phyloP scores from a whole-genome alignment of 2,329 filamentous ascomycete genomes.

The Colletotrichum acutatum region DNA sequence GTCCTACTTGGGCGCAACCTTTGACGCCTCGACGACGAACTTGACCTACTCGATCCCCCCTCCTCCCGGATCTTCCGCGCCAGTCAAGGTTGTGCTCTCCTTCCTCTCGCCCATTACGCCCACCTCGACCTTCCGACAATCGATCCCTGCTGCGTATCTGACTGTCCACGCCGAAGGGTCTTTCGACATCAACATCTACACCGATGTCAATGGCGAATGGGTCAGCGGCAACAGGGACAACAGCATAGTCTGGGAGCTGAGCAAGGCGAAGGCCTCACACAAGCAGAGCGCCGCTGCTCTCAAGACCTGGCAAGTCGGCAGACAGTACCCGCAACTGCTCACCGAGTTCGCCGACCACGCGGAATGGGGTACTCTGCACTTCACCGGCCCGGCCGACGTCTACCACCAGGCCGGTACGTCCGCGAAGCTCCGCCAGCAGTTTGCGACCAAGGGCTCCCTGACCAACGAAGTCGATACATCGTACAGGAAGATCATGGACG shows the following conservation, averaged over 20 bases:
- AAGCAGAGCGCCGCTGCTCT: conserved; percentile 52
- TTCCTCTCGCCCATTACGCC: conserved; percentile 84
- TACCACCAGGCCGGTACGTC: conserved; percentile 79
- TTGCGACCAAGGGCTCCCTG: conserved; percentile 74
- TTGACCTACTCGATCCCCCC: conserved; percentile 56
- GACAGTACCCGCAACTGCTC: conserved; percentile 73
- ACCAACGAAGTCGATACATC: conserved; percentile 73
- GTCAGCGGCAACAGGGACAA: conserved; percentile 79
- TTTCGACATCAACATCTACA: conserved; percentile 72
- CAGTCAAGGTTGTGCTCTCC: conserved; percentile 56
- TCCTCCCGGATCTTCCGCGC: conserved; percentile 40
- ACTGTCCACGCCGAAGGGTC: conserved; percentile 76
- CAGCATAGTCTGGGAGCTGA: conserved; percentile 76
- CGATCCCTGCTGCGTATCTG: conserved; percentile 84
- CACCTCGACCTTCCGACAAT: conserved; percentile 82
- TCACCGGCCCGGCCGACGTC: conserved; percentile 76
- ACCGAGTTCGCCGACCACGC: conserved; percentile 79
- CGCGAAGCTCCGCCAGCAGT: conserved; percentile 71
- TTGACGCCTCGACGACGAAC: conserved; percentile 62
- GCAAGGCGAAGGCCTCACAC: conserved; percentile 52
- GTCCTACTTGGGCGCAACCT: conserved; percentile 55
- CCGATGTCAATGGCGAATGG: conserved; percentile 82
- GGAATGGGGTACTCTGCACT: conserved; percentile 86
- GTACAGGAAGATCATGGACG: conserved; percentile 78
- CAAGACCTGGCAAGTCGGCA: conserved; percentile 75